These are phyloP conservation scores for Talaromyces marneffei DNA, from an alignment of 2,329 filamentous ascomycete genomes.

Conservation along the genomic window DNA sequence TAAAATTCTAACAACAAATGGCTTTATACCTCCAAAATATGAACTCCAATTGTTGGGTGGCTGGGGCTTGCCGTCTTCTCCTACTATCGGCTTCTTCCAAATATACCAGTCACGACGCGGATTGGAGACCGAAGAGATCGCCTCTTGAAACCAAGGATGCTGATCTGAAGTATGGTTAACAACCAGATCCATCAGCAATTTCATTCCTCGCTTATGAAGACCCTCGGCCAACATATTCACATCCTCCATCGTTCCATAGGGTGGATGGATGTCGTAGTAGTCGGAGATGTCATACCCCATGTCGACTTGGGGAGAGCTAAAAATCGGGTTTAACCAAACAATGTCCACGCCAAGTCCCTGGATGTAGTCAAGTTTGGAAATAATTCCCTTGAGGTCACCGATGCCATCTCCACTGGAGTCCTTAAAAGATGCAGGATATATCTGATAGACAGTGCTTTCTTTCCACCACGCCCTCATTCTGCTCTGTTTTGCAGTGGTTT, in stretches of 20 bases:
- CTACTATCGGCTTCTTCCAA: slow-evolving; percentile 46
- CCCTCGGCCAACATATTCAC: slow-evolving; percentile 58
- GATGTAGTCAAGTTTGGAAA: slow-evolving; percentile 28
- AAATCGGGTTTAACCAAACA: slow-evolving; percentile 44
- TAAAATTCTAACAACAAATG: not conserved
- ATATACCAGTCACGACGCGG: slow-evolving; percentile 67
- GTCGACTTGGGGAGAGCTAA: slow-evolving; percentile 44
- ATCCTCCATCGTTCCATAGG: slow-evolving; percentile 58
- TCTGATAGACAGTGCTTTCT: slow-evolving; percentile 28
- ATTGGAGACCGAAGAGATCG: slow-evolving; percentile 54
- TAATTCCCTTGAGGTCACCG: slow-evolving; percentile 30
- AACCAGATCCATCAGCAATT: slow-evolving; percentile 67
- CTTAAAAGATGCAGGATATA: slow-evolving; percentile 30
- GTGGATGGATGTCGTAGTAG: slow-evolving; percentile 43
- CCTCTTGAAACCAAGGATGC: slow-evolving; percentile 66
- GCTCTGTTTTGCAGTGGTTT: not conserved
- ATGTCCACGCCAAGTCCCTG: slow-evolving; percentile 24
- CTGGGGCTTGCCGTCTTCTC: slow-evolving; percentile 47
- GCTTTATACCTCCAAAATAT: slow-evolving; percentile 30
- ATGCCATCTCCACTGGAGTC: slow-evolving; percentile 30
- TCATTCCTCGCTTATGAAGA: slow-evolving; percentile 59
- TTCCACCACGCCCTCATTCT: slow-evolving; percentile 32
- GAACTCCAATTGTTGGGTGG: slow-evolving; percentile 71
- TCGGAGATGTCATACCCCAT: slow-evolving; percentile 56
- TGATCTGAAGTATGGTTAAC: slow-evolving; percentile 72